Evolutionary conservation across 805 yeast genomes (phyloP).

Genomic region (Metschnikowia baotianmanensis): DNA sequence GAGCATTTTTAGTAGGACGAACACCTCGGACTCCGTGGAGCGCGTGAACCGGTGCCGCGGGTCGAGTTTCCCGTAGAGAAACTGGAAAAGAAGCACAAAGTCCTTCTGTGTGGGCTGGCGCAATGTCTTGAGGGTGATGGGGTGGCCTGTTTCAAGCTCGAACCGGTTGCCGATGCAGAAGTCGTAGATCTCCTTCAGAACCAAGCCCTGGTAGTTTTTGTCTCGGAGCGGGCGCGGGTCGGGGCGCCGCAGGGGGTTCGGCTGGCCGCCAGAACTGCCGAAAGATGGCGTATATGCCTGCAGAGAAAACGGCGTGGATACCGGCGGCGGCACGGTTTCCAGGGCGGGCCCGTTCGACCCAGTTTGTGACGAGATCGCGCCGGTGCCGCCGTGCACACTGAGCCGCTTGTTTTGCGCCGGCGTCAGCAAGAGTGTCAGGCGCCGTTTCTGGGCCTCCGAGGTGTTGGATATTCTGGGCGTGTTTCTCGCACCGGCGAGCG

Average conservation of each 20-base stretch:
- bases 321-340: neutral
- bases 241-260: constrained; percentile 3
- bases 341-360: neutral
- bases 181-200: constrained; percentile 66
- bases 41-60: constrained; percentile 71
- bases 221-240: constrained; percentile 84
- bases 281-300: constrained; percentile 6
- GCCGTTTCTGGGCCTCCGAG: constrained; percentile 24
- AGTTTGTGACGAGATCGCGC: neutral
- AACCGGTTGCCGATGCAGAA: constrained; percentile 63
- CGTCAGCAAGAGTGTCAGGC: constrained; percentile 30
- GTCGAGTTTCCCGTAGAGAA: constrained; percentile 72
- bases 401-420: constrained; percentile 31
- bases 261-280: neutral
- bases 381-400: constrained; percentile 11
- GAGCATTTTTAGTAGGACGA: constrained; percentile 58
- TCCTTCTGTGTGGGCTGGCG: constrained; percentile 85
- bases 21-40: constrained; percentile 74
- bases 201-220: constrained; percentile 57
- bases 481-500: constrained; percentile 21
- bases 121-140: constrained; percentile 62
- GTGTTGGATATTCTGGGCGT: constrained; percentile 20
- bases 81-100: constrained; percentile 73
- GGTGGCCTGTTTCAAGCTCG: constrained; percentile 71
- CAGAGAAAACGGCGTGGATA: constrained; percentile 11